phyloP scores from a whole-genome alignment of 805 yeast genomes.

The Kuraishia ogatae region DNA sequence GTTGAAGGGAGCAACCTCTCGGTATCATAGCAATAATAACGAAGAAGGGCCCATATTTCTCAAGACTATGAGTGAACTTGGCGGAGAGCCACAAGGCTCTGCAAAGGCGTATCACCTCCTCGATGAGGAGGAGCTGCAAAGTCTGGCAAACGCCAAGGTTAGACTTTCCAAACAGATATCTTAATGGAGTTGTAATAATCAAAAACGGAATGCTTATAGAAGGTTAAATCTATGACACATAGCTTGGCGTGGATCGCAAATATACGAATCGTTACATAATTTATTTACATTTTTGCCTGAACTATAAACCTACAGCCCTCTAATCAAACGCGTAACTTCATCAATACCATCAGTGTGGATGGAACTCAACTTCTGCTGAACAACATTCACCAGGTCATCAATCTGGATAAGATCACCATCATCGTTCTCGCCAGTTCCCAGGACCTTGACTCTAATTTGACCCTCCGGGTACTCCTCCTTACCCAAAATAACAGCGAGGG shows the following conservation, averaged over 20 bases:
- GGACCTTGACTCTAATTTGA: constrained; percentile 72
- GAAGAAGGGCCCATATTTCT: constrained; percentile 21
- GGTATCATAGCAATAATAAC: constrained; percentile 27
- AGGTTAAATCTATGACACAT: too few species aligned
- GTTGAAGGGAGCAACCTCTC: constrained; percentile 19
- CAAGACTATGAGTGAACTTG: constrained; percentile 16
- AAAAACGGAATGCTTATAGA: neutral
- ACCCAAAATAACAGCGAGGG: constrained; percentile 86
- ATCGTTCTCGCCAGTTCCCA: constrained; percentile 82
- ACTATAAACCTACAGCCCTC: neutral
- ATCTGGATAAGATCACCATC: constrained; percentile 74
- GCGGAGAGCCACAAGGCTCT: constrained; percentile 7
- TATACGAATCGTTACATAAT: neutral
- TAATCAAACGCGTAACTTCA: constrained; percentile 53
- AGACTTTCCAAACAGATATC: neutral
- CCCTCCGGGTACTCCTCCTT: constrained; percentile 88
- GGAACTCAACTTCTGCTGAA: constrained; percentile 26
- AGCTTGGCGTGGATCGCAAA: too few species aligned
- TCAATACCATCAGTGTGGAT: constrained; percentile 46
- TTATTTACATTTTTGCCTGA: neutral
- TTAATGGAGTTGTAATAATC: neutral
- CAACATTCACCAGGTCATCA: constrained; percentile 48
- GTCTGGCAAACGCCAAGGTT: neutral
- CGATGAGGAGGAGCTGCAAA: neutral
- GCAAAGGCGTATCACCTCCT: constrained; percentile 1